Conservation (phyloP, 495 filamentous ascomycete species). For the Aspergillus leporis region DNA sequence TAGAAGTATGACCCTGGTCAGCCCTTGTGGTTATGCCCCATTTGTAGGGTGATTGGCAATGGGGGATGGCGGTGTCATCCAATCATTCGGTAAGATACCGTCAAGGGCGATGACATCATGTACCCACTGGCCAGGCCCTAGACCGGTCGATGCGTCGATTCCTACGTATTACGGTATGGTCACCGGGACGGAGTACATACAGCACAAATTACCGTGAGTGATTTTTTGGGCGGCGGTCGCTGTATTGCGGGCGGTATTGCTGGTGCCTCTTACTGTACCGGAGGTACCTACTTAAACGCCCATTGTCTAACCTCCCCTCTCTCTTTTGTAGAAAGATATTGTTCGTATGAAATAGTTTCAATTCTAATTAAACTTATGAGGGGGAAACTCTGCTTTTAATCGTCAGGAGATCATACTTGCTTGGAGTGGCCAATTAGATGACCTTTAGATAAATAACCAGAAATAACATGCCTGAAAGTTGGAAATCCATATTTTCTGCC, state of each 20-base stretch:
- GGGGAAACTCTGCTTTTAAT: neutral
- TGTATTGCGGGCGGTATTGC: neutral
- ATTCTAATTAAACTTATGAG: neutral
- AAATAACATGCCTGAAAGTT: neutral
- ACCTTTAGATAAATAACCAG: neutral
- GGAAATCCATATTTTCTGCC: neutral
- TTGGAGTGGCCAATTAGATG: neutral
- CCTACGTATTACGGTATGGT: conserved; percentile 21
- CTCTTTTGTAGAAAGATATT: neutral
- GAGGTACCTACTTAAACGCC: neutral
- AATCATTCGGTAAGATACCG: conserved; percentile 12
- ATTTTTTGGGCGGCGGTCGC: neutral
- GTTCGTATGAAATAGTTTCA: neutral
- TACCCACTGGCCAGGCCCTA: conserved; percentile 26
- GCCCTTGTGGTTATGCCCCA: neutral
- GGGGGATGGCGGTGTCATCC: conserved; percentile 4
- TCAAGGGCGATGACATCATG: conserved; percentile 28
- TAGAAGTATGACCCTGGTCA: conserved; percentile 1
- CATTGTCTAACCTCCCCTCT: neutral
- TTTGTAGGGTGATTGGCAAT: conserved; percentile 4
- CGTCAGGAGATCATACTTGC: neutral
- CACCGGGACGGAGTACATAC: conserved; percentile 13
- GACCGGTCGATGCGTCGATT: conserved; percentile 33
- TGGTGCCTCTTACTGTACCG: neutral
- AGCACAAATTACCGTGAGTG: conserved; percentile 11